These are phyloP conservation scores for Fusarium redolens DNA, from an alignment of 2,329 filamentous ascomycete genomes.

Conservation along the genomic window DNA sequence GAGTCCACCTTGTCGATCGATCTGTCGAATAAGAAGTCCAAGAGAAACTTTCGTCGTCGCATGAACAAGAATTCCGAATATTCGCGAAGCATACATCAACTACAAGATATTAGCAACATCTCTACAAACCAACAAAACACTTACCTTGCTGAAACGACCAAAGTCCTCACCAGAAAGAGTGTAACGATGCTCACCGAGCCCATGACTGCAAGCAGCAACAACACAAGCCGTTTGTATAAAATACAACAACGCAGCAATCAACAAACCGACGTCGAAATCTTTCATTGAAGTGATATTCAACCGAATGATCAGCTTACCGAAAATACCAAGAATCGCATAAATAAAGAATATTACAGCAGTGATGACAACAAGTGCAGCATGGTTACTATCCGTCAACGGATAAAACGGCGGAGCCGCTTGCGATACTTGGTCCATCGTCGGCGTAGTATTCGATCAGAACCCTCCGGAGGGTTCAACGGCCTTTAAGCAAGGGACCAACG, in stretches of 20 bases:
- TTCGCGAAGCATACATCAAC: constrained; percentile 37
- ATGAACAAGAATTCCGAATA: constrained; percentile 33
- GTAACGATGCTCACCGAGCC: constrained; percentile 26
- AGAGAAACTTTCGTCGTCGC: constrained; percentile 37
- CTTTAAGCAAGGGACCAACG: background rate
- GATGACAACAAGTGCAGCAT: constrained; percentile 39
- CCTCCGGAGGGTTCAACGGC: background rate
- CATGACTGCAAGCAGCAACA: constrained; percentile 29
- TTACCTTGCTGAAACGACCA: constrained; percentile 32
- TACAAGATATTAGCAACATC: constrained; percentile 3
- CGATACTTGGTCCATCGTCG: constrained; percentile 18
- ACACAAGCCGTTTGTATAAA: constrained; percentile 38
- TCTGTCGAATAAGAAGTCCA: constrained; percentile 40
- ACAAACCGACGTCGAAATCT: constrained; percentile 31
- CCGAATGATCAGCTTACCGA: constrained; percentile 39
- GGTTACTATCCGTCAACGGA: constrained; percentile 32
- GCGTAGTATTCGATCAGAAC: background rate
- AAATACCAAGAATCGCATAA: constrained; percentile 35
- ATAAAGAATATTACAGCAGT: constrained; percentile 35
- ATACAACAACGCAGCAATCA: constrained; percentile 21
- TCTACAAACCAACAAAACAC: rapidly evolving
- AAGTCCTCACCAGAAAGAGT: constrained; percentile 7
- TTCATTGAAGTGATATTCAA: constrained; percentile 40
- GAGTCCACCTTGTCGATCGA: constrained; percentile 21
- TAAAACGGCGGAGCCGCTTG: constrained; percentile 38